phyloP scores from a whole-genome alignment of 148 eudicot species.

The Heliamphora exappendiculata region DNA sequence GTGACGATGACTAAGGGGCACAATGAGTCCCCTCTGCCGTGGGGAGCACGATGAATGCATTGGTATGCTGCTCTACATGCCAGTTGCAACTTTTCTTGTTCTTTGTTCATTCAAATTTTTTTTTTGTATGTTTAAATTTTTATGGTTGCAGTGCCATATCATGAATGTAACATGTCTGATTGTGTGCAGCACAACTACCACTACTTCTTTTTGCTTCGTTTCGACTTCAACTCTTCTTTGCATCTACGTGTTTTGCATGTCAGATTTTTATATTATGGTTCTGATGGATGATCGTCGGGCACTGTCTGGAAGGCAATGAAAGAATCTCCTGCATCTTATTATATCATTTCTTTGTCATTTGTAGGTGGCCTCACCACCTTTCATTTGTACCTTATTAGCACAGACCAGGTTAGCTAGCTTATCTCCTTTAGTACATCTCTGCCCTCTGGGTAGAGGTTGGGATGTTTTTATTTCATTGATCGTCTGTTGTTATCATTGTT shows the following conservation, averaged over 20 bases:
- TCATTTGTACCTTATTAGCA: conserved; percentile 82
- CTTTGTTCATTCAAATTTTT: too few species aligned
- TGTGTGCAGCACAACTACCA: conserved; percentile 90
- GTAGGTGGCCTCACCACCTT: conserved; percentile 98
- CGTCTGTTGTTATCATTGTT: background rate
- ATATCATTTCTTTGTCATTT: conserved; percentile 79
- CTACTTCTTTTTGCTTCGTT: conserved; percentile 77
- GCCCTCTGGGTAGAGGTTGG: background rate
- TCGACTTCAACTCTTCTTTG: conserved; percentile 80
- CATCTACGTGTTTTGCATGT: conserved; percentile 78
- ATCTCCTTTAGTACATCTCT: background rate
- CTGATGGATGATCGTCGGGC: conserved; percentile 72
- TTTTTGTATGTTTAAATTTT: too few species aligned
- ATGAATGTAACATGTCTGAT: conserved; percentile 18
- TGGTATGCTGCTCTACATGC: conserved; percentile 48
- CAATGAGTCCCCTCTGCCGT: conserved; percentile 69
- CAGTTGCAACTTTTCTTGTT: too few species aligned
- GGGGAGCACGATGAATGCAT: conserved; percentile 74
- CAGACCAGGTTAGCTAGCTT: conserved; percentile 76
- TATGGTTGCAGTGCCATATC: too few species aligned
- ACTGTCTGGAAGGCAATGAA: conserved; percentile 94
- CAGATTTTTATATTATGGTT: conserved; percentile 78
- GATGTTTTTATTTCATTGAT: too few species aligned
- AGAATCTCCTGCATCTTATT: conserved; percentile 81
- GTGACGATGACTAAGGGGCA: too few species aligned